A percentile compares a stretch with the other conserved stretches of the same genome.
phyloP scores from a whole-genome alignment of 2,329 filamentous ascomycete species.

The Phaeosphaeriaceae sp. region DNA sequence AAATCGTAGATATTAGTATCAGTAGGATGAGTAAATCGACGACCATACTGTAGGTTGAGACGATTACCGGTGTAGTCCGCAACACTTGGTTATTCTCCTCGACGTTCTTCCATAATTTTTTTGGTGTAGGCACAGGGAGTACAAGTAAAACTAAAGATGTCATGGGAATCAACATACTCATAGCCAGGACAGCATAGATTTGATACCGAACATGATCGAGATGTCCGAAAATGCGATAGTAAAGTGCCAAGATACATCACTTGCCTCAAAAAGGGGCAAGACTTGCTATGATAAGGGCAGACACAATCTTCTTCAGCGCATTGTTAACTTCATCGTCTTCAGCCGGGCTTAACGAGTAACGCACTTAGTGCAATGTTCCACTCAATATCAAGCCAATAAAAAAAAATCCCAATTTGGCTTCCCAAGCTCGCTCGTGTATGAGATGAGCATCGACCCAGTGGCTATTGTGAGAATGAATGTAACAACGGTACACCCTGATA shows the following conservation, averaged over 20 bases:
- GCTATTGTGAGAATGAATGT: neutral
- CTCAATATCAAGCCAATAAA: neutral
- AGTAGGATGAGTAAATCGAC: neutral
- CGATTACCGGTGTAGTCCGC: too few relatives aligned
- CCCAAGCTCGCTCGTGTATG: neutral
- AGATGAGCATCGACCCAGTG: neutral
- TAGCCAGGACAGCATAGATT: neutral
- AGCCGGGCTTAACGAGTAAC: too few relatives aligned
- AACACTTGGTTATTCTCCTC: too few relatives aligned
- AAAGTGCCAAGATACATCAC: neutral
- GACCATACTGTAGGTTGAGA: neutral
- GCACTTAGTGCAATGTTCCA: neutral
- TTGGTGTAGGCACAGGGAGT: neutral
- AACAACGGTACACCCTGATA: neutral
- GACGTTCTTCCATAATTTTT: too few relatives aligned
- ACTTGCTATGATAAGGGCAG: neutral
- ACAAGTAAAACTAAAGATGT: neutral
- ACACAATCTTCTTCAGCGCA: neutral
- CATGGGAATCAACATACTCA: neutral
- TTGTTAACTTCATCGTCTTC: too few relatives aligned
- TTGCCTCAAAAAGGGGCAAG: slow-evolving; percentile 3
- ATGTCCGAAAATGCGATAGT: slow-evolving; percentile 6
- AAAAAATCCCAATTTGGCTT: neutral
- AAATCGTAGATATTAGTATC: neutral
- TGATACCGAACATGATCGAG: neutral